Percentiles rank a stretch among this genome's conserved stretches.
phyloP scores from a whole-genome alignment of 1,284 basidiomycete species.

The Puccinia triticina region DNA sequence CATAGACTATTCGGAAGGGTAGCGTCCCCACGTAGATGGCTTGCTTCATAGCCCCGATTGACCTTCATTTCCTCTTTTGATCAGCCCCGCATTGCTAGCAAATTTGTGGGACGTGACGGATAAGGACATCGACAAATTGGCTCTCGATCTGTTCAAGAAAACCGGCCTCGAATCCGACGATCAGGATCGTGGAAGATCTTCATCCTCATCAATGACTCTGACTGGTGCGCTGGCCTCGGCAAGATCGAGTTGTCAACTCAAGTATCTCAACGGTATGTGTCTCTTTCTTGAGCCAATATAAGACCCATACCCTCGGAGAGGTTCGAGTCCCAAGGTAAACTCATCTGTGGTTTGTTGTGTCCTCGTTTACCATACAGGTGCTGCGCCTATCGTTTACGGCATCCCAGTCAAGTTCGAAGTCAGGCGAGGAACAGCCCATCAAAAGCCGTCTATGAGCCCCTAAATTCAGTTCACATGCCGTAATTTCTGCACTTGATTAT shows the following conservation, averaged over 20 bases:
- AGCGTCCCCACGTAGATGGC: not conserved
- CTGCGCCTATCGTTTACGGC: slow-evolving; percentile 48
- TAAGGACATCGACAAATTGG: slow-evolving; percentile 90
- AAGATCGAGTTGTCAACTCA: slow-evolving; percentile 41
- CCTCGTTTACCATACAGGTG: not conserved
- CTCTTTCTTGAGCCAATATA: not conserved
- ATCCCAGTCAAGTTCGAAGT: slow-evolving; percentile 42
- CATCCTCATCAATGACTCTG: not conserved
- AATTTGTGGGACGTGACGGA: slow-evolving; percentile 99
- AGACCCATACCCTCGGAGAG: not conserved
- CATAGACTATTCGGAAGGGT: not conserved
- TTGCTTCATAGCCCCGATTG: not conserved
- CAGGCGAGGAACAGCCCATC: too few relatives aligned
- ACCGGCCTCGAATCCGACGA: slow-evolving; percentile 33
- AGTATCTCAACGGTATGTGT: slow-evolving; percentile 48
- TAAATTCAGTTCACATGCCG: not conserved
- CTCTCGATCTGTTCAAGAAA: slow-evolving; percentile 75
- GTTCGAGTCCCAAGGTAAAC: not conserved
- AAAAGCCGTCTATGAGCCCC: not conserved
- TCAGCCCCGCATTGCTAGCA: slow-evolving; percentile 84
- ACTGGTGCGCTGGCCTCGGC: slow-evolving; percentile 35
- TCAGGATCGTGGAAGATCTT: not conserved
- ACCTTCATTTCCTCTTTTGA: not conserved
- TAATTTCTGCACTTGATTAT: too few relatives aligned
- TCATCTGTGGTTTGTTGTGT: not conserved